Conservation (phyloP, 768 basidiomycete species). For the Lactifluus echinatus region DNA sequence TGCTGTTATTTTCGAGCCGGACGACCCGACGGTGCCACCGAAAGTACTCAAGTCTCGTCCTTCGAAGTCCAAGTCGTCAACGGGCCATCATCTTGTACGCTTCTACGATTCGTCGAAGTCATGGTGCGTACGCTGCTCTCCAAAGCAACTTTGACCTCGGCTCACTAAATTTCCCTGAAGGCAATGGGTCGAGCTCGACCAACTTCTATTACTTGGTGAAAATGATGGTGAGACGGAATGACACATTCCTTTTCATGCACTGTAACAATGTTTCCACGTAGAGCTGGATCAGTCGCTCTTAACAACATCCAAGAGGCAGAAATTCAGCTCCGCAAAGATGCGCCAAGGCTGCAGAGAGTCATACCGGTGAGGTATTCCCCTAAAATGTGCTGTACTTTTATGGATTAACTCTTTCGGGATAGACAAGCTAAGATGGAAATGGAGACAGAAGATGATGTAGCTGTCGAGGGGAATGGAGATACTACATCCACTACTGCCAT, state of each 20-base stretch:
- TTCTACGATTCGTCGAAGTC: slow-evolving; percentile 66
- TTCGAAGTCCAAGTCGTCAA: slow-evolving; percentile 30
- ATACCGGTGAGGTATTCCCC: slow-evolving; percentile 45
- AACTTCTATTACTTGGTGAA: slow-evolving; percentile 62
- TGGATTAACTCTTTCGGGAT: not conserved
- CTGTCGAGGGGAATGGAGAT: not conserved
- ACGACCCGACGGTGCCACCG: slow-evolving; percentile 41
- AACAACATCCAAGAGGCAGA: slow-evolving; percentile 43
- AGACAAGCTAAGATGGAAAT: slow-evolving; percentile 17
- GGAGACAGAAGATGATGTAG: slow-evolving; percentile 14
- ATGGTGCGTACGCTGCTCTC: slow-evolving; percentile 40
- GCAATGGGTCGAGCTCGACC: slow-evolving; percentile 51
- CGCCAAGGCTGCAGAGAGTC: slow-evolving; percentile 53
- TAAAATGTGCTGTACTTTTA: not conserved
- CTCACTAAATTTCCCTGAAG: slow-evolving; percentile 29
- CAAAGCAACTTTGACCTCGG: not conserved
- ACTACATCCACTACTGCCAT: not conserved
- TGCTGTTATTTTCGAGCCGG: slow-evolving; percentile 61
- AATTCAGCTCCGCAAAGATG: slow-evolving; percentile 47
- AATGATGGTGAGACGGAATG: slow-evolving; percentile 44
- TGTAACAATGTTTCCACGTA: slow-evolving; percentile 25
- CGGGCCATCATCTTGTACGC: slow-evolving; percentile 54
- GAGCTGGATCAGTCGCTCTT: slow-evolving; percentile 60
- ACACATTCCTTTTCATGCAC: not conserved
- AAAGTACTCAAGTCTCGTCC: slow-evolving; percentile 28